Conservation (phyloP, 2,329 filamentous ascomycete genomes). For the Fusarium xyrophilum region DNA sequence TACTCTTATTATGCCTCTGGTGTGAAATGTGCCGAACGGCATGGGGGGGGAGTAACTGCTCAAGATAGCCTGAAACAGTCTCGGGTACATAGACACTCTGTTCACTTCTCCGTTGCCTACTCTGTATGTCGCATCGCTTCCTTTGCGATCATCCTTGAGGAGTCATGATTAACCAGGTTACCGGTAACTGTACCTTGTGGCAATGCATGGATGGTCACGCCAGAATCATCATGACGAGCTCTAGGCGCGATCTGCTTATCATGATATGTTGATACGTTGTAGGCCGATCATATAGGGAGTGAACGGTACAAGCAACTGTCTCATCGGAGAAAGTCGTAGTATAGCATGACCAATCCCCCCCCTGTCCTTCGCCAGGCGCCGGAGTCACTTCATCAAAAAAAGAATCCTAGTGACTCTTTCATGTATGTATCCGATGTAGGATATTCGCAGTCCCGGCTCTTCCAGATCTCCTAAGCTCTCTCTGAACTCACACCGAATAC, state of each 20-base stretch:
- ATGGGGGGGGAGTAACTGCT: not conserved
- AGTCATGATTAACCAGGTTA: not conserved
- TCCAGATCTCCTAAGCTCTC: not conserved
- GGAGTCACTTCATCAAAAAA: not conserved
- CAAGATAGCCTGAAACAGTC: conserved; percentile 7
- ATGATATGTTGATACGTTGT: not conserved
- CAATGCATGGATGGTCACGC: not conserved
- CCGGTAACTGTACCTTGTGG: conserved; percentile 1
- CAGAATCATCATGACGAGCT: not conserved
- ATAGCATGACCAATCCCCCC: not conserved
- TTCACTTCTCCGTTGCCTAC: not conserved
- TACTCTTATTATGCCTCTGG: not conserved
- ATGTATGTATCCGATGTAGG: not conserved
- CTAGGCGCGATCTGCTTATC: not conserved
- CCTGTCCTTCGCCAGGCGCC: not conserved
- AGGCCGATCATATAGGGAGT: not conserved
- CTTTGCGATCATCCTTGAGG: not conserved
- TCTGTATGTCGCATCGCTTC: too few relatives aligned
- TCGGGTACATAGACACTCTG: not conserved
- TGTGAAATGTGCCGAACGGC: not conserved
- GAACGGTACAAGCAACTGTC: not conserved
- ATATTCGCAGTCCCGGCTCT: not conserved
- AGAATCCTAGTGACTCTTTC: not conserved
- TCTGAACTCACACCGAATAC: not conserved
- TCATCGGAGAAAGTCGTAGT: not conserved